These are phyloP conservation scores for Gracilaria caudata DNA, from an alignment of 23 red algal genomes.

Conservation along the genomic window DNA sequence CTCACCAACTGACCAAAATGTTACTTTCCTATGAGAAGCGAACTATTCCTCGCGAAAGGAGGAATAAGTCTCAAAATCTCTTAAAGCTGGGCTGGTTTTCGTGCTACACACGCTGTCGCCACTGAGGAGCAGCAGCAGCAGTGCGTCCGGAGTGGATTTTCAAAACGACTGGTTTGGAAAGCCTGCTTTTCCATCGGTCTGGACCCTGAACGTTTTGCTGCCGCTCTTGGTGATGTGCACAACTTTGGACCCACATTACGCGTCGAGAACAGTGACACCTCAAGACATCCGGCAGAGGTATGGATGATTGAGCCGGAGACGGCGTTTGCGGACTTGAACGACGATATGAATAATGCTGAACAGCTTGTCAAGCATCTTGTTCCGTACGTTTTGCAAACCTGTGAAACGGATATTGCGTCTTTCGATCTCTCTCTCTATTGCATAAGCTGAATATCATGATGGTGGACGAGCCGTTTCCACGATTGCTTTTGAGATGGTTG, in stretches of 20 bases:
- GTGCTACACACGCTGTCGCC: no score
- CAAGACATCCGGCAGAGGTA: slow-evolving; percentile 94
- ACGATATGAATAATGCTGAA: slow-evolving; percentile 96
- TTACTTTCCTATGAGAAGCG: background rate
- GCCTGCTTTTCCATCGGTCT: no score
- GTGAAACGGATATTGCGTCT: slow-evolving; percentile 74
- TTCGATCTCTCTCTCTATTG: no score
- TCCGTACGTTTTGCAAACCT: slow-evolving; percentile 48
- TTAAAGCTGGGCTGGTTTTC: no score
- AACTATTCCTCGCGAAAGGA: background rate
- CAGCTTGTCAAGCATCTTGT: slow-evolving; percentile 76
- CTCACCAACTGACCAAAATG: slow-evolving; percentile 1
- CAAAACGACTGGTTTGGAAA: no score
- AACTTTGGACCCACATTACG: slow-evolving; percentile 99
- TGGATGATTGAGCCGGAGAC: slow-evolving; percentile 99
- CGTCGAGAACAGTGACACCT: slow-evolving; percentile 97
- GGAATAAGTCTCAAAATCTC: no score
- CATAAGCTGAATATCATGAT: no score
- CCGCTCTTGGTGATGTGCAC: slow-evolving; percentile 91
- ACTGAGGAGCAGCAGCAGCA: no score
- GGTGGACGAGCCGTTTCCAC: no score
- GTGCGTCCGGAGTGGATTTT: no score
- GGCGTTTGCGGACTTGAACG: slow-evolving; percentile 91
- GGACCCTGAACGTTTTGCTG: no score
- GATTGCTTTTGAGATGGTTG: no score